phyloP scores from a whole-genome alignment of 164 flowering plant species.

The Tinospora cordifolia region DNA sequence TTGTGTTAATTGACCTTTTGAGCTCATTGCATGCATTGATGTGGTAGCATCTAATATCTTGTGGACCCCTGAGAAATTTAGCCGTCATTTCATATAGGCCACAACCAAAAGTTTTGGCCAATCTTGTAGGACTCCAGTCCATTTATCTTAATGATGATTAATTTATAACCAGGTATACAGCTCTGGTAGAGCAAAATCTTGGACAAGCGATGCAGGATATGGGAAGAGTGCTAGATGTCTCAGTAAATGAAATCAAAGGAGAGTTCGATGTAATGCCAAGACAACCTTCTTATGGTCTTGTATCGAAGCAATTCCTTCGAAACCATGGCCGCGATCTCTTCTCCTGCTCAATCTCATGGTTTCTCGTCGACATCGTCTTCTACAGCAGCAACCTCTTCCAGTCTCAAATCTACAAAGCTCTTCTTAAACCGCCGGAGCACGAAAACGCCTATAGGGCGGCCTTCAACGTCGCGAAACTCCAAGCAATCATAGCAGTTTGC shows the following conservation, averaged over 20 bases:
- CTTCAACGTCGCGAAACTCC: constrained; percentile 28
- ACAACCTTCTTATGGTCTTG: constrained; percentile 29
- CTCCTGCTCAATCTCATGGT: constrained; percentile 43
- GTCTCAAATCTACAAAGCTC: constrained; percentile 1
- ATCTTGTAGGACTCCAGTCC: no score
- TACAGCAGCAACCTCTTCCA: constrained; percentile 57
- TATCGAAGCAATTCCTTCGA: constrained; percentile 41
- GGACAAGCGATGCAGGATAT: constrained; percentile 25
- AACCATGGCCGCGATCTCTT: constrained; percentile 54
- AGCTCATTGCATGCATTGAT: no score
- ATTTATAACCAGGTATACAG: constrained; percentile 47
- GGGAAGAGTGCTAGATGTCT: constrained; percentile 17
- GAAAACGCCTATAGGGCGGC: constrained; percentile 30
- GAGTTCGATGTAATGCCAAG: constrained; percentile 3
- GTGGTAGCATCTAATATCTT: no score
- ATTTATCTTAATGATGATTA: no score
- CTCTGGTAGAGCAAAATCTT: constrained; percentile 47
- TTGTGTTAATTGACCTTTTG: no score
- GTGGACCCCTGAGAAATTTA: no score
- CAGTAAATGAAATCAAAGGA: constrained; percentile 7
- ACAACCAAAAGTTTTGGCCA: no score
- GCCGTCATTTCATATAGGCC: no score
- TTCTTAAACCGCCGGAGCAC: not conserved
- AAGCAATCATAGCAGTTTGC: constrained; percentile 40
- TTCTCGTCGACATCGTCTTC: constrained; percentile 48